Percentiles rank a stretch among this genome's conserved stretches.
These are phyloP conservation scores for Pseudodiploospora longispora DNA, from an alignment of 2,329 filamentous ascomycete genomes.

Conservation along the genomic window DNA sequence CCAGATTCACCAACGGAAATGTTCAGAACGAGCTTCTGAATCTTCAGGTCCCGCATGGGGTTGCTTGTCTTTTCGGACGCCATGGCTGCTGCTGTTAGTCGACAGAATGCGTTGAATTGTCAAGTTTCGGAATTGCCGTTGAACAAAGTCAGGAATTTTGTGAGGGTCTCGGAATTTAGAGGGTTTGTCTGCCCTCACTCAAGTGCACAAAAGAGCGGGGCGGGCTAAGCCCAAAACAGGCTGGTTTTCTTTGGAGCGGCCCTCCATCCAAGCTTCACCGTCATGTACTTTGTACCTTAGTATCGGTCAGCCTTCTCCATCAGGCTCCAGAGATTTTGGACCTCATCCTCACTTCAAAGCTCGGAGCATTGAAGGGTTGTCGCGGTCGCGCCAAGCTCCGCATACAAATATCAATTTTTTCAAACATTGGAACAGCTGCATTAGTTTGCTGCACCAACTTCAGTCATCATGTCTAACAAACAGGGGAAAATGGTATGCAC, in stretches of 20 bases:
- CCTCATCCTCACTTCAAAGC: slow-evolving; percentile 34
- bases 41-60: slow-evolving; percentile 99
- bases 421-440: slow-evolving; percentile 26
- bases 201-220: slow-evolving; percentile 17
- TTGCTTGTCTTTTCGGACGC: slow-evolving; percentile 80
- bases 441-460: slow-evolving; percentile 9
- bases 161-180: slow-evolving; percentile 28
- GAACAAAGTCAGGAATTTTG: slow-evolving; percentile 23
- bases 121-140: slow-evolving; percentile 19
- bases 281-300: slow-evolving; percentile 21
- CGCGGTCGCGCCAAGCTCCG: slow-evolving; percentile 32
- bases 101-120: slow-evolving; percentile 27
- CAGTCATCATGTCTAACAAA: slow-evolving; percentile 49
- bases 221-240: background rate
- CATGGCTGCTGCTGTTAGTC: slow-evolving; percentile 33
- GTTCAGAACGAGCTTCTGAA: slow-evolving; percentile 99
- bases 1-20: slow-evolving; percentile 99
- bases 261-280: background rate
- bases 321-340: slow-evolving; percentile 40
- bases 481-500: slow-evolving; percentile 97
- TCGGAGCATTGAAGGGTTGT: slow-evolving; percentile 33
- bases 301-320: slow-evolving; percentile 27
- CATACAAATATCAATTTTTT: slow-evolving; percentile 32
- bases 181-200: slow-evolving; percentile 35
- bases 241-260: slow-evolving; percentile 8